A percentile compares a stretch with the other conserved stretches of the same genome.
These are phyloP conservation scores for Solanum aculeatissimum DNA, from an alignment of 305 asterid species.

Conservation along the genomic window DNA sequence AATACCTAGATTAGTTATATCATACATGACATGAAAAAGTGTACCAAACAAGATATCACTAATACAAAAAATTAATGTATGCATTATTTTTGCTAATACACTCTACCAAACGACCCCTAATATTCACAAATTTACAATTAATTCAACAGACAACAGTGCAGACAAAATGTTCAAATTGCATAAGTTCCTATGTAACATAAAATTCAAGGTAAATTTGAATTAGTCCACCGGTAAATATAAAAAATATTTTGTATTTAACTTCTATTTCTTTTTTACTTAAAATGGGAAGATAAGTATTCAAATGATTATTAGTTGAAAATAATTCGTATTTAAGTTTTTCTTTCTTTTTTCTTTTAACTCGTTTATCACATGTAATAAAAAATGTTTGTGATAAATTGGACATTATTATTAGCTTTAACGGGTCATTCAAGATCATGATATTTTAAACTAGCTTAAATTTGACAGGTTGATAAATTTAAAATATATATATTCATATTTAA, in stretches of 20 bases:
- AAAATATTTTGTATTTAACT: background rate
- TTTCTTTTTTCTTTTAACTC: background rate
- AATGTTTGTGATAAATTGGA: background rate
- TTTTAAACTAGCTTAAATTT: background rate
- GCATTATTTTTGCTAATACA: too few species aligned
- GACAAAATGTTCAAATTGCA: too few species aligned
- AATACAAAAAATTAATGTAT: too few species aligned
- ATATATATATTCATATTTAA: accelerated
- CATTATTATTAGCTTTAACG: background rate
- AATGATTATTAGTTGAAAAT: background rate
- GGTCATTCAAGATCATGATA: background rate
- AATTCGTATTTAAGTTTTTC: background rate
- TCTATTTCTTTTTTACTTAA: background rate
- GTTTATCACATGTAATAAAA: background rate
- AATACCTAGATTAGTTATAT: too few species aligned
- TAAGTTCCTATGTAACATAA: background rate
- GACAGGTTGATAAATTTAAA: background rate
- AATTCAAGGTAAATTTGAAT: background rate
- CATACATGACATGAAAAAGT: too few species aligned
- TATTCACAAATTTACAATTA: too few species aligned
- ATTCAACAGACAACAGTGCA: too few species aligned
- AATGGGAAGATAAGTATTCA: background rate
- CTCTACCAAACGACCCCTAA: too few species aligned
- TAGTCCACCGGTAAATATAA: background rate
- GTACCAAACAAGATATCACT: too few species aligned